Conservation (phyloP, 1,284 basidiomycete species). For the Fomes fomentarius region DNA sequence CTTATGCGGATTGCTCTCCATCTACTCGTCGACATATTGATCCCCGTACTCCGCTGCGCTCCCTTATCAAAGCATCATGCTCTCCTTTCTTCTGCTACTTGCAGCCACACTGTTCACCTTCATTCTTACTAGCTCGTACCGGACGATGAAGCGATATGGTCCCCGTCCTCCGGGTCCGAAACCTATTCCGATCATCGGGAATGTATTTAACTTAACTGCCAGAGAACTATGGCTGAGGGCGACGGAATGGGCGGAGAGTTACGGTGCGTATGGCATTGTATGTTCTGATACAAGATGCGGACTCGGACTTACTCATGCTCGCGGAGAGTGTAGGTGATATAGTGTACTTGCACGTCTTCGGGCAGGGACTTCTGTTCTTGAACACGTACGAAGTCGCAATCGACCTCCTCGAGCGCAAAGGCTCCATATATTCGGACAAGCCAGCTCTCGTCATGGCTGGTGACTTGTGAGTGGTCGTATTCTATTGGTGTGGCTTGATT, state of each 20-base stretch:
- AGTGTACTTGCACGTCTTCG: constrained; percentile 64
- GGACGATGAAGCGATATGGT: constrained; percentile 5
- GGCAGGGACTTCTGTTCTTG: constrained; percentile 64
- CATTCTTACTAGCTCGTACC: constrained; percentile 16
- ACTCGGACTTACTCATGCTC: not conserved
- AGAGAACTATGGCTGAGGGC: constrained; percentile 48
- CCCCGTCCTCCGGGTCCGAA: constrained; percentile 62
- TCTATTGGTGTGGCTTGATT: not conserved
- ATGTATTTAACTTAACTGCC: constrained; percentile 56
- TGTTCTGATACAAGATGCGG: not conserved
- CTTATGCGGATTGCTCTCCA: not conserved
- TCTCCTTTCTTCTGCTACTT: not conserved
- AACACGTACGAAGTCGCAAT: constrained; percentile 58
- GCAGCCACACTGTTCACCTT: constrained; percentile 11
- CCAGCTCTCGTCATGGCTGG: constrained; percentile 65
- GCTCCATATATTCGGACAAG: constrained; percentile 72
- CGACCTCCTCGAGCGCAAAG: constrained; percentile 68
- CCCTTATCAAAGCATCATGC: not conserved
- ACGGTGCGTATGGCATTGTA: constrained; percentile 26
- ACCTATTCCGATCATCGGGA: constrained; percentile 64
- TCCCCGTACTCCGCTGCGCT: too few relatives aligned
- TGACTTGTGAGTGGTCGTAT: constrained; percentile 44
- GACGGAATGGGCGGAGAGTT: constrained; percentile 33
- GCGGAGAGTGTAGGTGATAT: constrained; percentile 50
- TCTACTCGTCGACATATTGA: too few relatives aligned